Percentiles rank a stretch among this genome's conserved stretches.
Evolutionary conservation across 116 monocot genomes (phyloP).

Genomic region (Iris pallida): DNA sequence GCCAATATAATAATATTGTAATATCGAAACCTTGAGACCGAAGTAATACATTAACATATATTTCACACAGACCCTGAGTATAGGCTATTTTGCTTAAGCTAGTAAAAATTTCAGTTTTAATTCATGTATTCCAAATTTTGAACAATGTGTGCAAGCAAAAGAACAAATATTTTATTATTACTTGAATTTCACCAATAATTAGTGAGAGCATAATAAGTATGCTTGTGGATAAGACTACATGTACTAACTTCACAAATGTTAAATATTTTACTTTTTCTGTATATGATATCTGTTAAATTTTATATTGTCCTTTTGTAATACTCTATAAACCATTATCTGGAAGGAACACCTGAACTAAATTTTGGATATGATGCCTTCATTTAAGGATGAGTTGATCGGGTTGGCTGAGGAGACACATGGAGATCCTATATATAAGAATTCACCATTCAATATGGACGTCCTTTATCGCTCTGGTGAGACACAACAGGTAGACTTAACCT

Average conservation of each 20-base stretch:
- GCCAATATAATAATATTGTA: too few species aligned
- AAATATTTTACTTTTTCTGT: too few species aligned
- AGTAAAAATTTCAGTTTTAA: too few species aligned
- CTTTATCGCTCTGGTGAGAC: slow-evolving; percentile 84
- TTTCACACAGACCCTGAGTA: too few species aligned
- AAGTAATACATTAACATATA: too few species aligned
- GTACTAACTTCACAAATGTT: too few species aligned
- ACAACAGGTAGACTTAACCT: slow-evolving; percentile 44
- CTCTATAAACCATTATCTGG: neutral
- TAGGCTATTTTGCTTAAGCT: too few species aligned
- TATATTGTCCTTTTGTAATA: neutral
- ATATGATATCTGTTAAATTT: neutral
- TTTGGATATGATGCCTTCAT: slow-evolving; percentile 8
- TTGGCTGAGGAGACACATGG: slow-evolving; percentile 58
- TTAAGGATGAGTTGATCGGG: slow-evolving; percentile 91
- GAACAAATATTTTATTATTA: too few species aligned
- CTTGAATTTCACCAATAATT: neutral
- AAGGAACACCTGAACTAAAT: neutral
- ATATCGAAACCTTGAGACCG: too few species aligned
- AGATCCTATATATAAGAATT: slow-evolving; percentile 61
- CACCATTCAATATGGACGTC: slow-evolving; percentile 71
- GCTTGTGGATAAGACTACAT: too few species aligned
- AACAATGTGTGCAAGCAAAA: too few species aligned
- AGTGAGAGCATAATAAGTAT: neutral
- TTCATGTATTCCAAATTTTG: too few species aligned